Conservation (phyloP, 352 stramenopile species). For the Phytophthora syringae region DNA sequence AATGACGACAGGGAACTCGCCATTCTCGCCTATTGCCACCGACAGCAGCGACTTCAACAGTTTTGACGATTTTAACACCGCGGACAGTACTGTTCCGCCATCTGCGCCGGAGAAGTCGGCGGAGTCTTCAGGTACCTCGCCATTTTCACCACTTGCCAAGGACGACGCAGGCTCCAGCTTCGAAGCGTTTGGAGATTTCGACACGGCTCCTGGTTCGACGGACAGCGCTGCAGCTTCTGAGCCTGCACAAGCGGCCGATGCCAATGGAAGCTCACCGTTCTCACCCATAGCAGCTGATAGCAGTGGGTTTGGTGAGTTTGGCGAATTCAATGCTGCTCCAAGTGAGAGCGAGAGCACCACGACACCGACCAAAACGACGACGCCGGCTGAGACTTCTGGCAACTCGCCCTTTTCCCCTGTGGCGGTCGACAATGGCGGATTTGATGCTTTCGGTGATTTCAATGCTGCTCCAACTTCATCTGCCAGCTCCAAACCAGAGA, state of each 20-base stretch:
- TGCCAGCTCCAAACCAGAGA: conserved; percentile 3
- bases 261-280: conserved; percentile 22
- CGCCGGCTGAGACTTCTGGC: not conserved
- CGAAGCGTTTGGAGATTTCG: conserved; percentile 28
- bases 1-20: conserved; percentile 21
- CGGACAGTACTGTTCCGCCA: conserved; percentile 1
- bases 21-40: conserved; percentile 25
- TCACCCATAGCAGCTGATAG: conserved; percentile 17
- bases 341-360: conserved; percentile 3
- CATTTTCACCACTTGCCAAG: conserved; percentile 24
- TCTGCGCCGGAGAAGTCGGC: conserved; percentile 3
- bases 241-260: not conserved
- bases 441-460: conserved; percentile 34
- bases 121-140: conserved; percentile 8
- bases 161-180: conserved; percentile 5
- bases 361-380: not conserved
- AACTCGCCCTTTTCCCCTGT: conserved; percentile 25
- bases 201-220: conserved; percentile 3
- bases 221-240: conserved; percentile 1
- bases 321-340: conserved; percentile 20
- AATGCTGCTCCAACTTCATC: conserved; percentile 16
- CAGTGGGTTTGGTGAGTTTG: conserved; percentile 17
- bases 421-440: conserved; percentile 10
- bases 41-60: conserved; percentile 22
- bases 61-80: conserved; percentile 39